Percentiles rank a stretch among this genome's conserved stretches.
Conservation (phyloP, 1,284 basidiomycete genomes). For the Serendipita sp. region DNA sequence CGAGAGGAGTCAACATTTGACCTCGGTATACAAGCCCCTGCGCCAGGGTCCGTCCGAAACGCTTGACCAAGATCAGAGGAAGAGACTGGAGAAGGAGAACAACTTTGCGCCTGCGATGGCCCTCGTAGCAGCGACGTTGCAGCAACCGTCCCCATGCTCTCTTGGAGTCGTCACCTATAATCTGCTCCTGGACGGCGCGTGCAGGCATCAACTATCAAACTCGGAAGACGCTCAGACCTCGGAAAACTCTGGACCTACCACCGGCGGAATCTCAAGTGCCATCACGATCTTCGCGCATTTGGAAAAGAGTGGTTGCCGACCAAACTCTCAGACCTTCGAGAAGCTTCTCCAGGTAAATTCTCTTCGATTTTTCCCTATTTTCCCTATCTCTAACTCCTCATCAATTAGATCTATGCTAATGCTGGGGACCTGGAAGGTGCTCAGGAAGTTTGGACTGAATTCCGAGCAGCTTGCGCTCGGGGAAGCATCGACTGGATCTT, state of each 20-base stretch:
- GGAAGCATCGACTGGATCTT: constrained; percentile 24
- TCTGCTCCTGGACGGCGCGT: constrained; percentile 51
- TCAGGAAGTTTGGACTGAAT: constrained; percentile 55
- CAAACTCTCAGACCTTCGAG: constrained; percentile 13
- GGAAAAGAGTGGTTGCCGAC: constrained; percentile 28
- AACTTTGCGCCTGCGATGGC: constrained; percentile 60
- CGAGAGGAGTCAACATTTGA: background rate
- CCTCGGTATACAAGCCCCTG: background rate
- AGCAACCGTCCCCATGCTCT: constrained; percentile 24
- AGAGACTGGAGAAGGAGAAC: constrained; percentile 40
- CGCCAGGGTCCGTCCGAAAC: background rate
- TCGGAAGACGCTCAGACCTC: background rate
- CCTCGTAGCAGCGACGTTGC: constrained; percentile 49
- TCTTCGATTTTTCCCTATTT: constrained; percentile 19
- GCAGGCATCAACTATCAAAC: background rate
- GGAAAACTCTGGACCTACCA: background rate
- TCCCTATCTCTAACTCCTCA: background rate
- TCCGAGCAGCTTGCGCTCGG: constrained; percentile 27
- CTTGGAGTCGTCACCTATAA: constrained; percentile 37
- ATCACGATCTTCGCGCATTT: constrained; percentile 55
- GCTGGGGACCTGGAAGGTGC: constrained; percentile 43
- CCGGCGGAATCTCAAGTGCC: constrained; percentile 44
- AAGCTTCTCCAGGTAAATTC: constrained; percentile 24
- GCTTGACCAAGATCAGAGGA: constrained; percentile 21
- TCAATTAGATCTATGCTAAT: constrained; percentile 31